phyloP scores from a whole-genome alignment of 2,329 filamentous ascomycete genomes.

The Magnaporthiopsis poae region DNA sequence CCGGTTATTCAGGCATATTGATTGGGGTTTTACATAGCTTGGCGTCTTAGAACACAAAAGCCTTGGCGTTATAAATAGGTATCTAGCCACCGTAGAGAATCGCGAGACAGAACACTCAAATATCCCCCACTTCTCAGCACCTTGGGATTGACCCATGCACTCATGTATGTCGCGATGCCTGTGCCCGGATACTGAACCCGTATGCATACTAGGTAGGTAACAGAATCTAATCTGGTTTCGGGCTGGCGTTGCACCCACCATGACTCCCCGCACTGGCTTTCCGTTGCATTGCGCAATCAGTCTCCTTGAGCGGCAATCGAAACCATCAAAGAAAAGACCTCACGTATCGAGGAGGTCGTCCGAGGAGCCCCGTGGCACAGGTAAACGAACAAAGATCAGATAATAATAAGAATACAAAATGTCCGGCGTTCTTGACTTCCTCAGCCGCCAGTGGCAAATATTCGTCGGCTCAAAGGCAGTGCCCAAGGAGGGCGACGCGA shows the following conservation, averaged over 20 bases:
- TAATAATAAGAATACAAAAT: not conserved
- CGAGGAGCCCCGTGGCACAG: not conserved
- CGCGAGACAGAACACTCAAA: not conserved
- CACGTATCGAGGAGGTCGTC: not conserved
- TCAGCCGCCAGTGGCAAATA: constrained; percentile 11
- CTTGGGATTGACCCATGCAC: too few relatives aligned
- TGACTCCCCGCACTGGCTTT: not conserved
- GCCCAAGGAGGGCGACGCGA: constrained; percentile 15
- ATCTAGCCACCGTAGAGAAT: not conserved
- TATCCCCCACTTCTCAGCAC: not conserved
- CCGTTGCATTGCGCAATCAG: not conserved
- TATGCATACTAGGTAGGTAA: too few relatives aligned
- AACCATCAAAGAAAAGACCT: not conserved
- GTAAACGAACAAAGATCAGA: not conserved
- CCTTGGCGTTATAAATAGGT: not conserved
- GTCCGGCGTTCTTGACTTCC: not conserved
- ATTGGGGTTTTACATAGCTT: not conserved
- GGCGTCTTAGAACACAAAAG: not conserved
- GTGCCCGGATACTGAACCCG: too few relatives aligned
- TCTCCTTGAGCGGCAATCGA: not conserved
- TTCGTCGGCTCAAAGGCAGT: constrained; percentile 8
- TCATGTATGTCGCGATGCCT: too few relatives aligned
- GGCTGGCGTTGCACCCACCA: not conserved
- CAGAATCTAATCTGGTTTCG: too few relatives aligned
- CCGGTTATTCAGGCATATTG: not conserved